Conservation (phyloP, 2,329 filamentous ascomycete genomes). For the Penicillium rolfsii region DNA sequence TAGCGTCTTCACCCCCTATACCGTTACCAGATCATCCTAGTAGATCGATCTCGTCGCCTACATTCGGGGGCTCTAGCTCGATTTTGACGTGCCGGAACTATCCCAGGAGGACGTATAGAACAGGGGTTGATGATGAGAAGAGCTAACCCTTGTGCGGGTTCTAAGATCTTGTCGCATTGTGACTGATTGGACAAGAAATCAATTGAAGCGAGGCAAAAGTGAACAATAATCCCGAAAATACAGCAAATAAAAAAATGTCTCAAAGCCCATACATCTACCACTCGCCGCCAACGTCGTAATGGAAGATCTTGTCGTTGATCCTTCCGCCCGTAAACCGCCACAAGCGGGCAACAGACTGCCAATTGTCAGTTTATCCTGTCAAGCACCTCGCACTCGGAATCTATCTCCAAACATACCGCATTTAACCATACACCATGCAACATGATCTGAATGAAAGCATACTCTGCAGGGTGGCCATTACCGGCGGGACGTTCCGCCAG, state of each 20-base stretch:
- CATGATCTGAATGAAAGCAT: slow-evolving; percentile 55
- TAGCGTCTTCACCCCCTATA: no score
- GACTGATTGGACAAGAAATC: background rate
- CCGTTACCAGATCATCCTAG: no score
- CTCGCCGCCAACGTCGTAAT: slow-evolving; percentile 60
- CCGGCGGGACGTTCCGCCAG: slow-evolving; percentile 49
- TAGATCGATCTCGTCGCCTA: no score
- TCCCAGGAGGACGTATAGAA: no score
- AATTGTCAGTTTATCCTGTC: slow-evolving; percentile 28
- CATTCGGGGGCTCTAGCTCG: no score
- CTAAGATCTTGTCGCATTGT: background rate
- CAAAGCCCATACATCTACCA: slow-evolving; percentile 38
- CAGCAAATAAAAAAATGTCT: background rate
- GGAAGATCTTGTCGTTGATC: slow-evolving; percentile 54
- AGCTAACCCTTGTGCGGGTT: background rate
- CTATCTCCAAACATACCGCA: slow-evolving; percentile 31
- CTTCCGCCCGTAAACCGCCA: slow-evolving; percentile 58
- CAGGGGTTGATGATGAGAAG: background rate
- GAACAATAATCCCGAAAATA: background rate
- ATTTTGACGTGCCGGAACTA: no score
- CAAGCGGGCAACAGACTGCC: slow-evolving; percentile 42
- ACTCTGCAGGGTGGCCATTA: slow-evolving; percentile 48
- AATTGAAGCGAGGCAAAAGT: background rate
- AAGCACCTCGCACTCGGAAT: background rate
- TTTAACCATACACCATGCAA: slow-evolving; percentile 53